Base-by-base conservation (phyloP, 2,329 filamentous ascomycete species). In the Onygena corvina region DNA sequence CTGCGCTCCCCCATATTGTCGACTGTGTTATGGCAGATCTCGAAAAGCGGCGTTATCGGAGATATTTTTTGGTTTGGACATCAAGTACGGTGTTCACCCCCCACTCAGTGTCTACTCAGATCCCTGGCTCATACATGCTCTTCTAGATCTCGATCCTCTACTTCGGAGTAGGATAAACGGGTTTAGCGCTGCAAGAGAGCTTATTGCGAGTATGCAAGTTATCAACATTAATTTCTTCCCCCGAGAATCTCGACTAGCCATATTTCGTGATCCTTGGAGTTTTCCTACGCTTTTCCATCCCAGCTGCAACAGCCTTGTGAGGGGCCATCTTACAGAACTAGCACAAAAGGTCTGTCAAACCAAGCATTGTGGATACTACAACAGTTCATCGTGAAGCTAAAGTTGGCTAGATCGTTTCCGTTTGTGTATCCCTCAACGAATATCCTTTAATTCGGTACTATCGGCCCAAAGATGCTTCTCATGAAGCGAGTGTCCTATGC, bases 21-120 rank as follows among this genome's bases (percentile, higher is more conserved):
- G 90, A 96, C 60, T 95, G 89, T 64, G 74, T 98, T 42, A 80
- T 96, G 69, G 87, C 89, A 61, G 92, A 98, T 65, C 83, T 96
- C 54, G 86, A 94, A 61, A 79, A 83, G 59, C 77, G 80, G 57
- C 80, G 86, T 63, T 98, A 98, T 68, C 76, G 80, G 56, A 83
- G 76, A 60, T 76, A 80, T 46, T 90, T 81, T 67, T 67, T 98
- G 52, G 78, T 96, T 54, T 98, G 92, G 90, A 94, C 84, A 7
- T 77, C 77, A 54, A 68, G 77, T 79, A 59, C 65, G 72, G 64
- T 51, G 33, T 27, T 53, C 52, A 58, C 46, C 48, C 42, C 36
- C 18, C 45, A 2, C 12, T 2, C 11, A 25, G n/a, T 16, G n/a
- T n/a, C n/a, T n/a, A n/a, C n/a, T n/a, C n/a, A 11, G 38, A 42